Base-by-base conservation (phyloP, 2,329 filamentous ascomycete genomes). In the Botryotinia convoluta region DNA sequence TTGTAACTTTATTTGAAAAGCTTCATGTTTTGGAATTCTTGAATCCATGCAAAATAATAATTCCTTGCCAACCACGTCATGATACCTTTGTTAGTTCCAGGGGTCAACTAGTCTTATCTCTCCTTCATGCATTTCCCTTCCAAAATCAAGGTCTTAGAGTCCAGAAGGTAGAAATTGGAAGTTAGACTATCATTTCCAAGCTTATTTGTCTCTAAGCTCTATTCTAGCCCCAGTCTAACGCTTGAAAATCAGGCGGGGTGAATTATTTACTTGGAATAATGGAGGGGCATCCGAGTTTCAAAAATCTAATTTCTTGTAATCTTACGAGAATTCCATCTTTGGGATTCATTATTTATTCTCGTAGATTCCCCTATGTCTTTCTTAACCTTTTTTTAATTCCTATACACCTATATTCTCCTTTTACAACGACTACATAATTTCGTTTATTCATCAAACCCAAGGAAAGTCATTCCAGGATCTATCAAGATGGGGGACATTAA, bases 401-500 rank as follows among this genome's bases (percentile, higher is more conserved):
- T 48, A 57, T 16, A 69, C 2, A 44, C 6, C 65, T 16, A 22
- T 42, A 68, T 12, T 42, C 48, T 51, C 16, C 5, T 57, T 42
- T n/a, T 57, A 32, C 35, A 42, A 5, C 48, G 6, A 69, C 22
- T 44, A 35, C 26, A 61, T 14, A 12, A 22, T 42, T 26, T 26
- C 32, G 18, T 18, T 18, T 26, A 69, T 54, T 9, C n/a, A 44
- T 32, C 35, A 69, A 26, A 32, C 6, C 16, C n/a, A 14, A 32
- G 35, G 1, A 32, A 6, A 26, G 18, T 48, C 44, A 20, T 4
- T 32, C 12, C 6, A 9, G 64, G 42, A 63, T 60, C 42, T 12
- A 44, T 59, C 72, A 71, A 65, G 6, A 73, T 73, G 72, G 68
- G 68, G 44, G 71, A 67, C 29, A 32, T 8, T 16, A 59, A 22